phyloP scores from a whole-genome alignment of 129 eudicot genomes.

The Daucus carota region DH1_v3.0 NC_030381.2:44206001-44206500 shows the following conservation, averaged over 20 bases:
- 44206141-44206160: neutral
- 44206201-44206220: neutral
- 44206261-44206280: too few species aligned
- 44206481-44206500: neutral
- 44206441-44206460: neutral
- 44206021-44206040: slow-evolving; percentile 4
- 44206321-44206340: neutral
- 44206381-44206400: neutral
- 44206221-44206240: slow-evolving; percentile 6
- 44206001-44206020: slow-evolving; percentile 1
- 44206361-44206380: neutral
- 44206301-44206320: neutral
- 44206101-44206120: too few species aligned
- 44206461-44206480: neutral
- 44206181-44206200: neutral
- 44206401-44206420: neutral
- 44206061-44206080: neutral
- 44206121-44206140: neutral
- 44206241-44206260: neutral
- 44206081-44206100: neutral
- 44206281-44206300: neutral
- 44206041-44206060: neutral
- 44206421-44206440: neutral
- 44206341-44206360: neutral
- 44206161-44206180: neutral